Evolutionary conservation across 2,329 filamentous ascomycete genomes (phyloP).

Genomic region (Paraphaeosphaeria minitans): DNA sequence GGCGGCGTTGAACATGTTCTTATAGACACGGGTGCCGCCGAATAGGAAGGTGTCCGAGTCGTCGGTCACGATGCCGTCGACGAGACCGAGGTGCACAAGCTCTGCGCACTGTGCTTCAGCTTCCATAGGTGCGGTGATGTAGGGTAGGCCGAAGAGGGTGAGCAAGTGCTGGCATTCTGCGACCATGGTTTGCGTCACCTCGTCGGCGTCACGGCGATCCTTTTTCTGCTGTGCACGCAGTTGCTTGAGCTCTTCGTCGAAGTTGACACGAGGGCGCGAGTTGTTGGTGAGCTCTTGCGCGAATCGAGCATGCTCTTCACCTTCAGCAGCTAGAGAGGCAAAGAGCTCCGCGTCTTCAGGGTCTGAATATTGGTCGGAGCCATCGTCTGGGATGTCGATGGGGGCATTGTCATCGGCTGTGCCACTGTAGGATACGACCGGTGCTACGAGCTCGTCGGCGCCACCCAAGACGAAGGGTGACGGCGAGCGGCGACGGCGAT

Average conservation of each 20-base stretch:
- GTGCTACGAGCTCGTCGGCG: conserved; percentile 34
- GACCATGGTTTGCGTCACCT: conserved; percentile 96
- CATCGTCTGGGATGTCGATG: conserved; percentile 34
- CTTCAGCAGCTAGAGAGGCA: conserved; percentile 83
- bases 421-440: conserved; percentile 37
- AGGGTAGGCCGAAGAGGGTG: conserved; percentile 88
- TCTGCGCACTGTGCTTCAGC: conserved; percentile 97
- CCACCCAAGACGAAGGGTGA: conserved; percentile 34
- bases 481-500: conserved; percentile 23
- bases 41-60: conserved; percentile 97
- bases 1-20: conserved; percentile 99
- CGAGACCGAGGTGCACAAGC: conserved; percentile 81
- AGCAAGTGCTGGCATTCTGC: conserved; percentile 92
- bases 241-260: conserved; percentile 84
- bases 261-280: conserved; percentile 70
- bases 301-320: conserved; percentile 92
- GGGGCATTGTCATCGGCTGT: conserved; percentile 36
- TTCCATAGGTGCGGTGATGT: conserved; percentile 98
- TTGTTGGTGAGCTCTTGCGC: conserved; percentile 84
- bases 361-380: conserved; percentile 65
- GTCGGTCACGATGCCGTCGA: conserved; percentile 97
- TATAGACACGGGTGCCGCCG: conserved; percentile 94
- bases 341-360: conserved; percentile 91
- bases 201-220: conserved; percentile 92
- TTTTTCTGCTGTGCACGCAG: conserved; percentile 95